Evolutionary conservation across 306 rosid genomes (phyloP), one percentile per base, ranked within the genome.

Genomic region (Lotus japonicus): DNA sequence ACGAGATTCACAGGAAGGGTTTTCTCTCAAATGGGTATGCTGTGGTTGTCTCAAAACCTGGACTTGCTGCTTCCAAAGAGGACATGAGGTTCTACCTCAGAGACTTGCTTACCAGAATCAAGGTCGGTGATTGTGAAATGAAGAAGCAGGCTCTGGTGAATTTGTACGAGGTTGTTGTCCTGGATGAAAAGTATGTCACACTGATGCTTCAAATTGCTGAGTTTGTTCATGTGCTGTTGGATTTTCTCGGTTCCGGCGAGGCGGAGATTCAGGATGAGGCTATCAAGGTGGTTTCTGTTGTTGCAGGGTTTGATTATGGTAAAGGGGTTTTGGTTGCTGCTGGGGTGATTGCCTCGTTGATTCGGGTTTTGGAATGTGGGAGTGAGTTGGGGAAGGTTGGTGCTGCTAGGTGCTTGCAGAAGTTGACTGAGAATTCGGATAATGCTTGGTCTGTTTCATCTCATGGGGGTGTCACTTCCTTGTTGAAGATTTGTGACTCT

Each of bases 391-490:
- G 84, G 18, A 88, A 81, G 73, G 81, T 77, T 35, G 77, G 73
- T 23, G 76, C 86, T 39, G 81, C 78, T 0, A 81, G 74, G 73
- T 85, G 94, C 77, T 84, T 92, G 87, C 23, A 26, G 50, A 87
- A 81, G 70, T 51, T 92, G 64, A 92, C 97, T 1, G 89, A 82
- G 81, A 89, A 92, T 85, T 85, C 95, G 0, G 91, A 88, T 23
- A 92, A 92, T 52, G 91, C 90, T 41, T 92, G 97, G 97, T 83
- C 91, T 16, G 90, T 92, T 64, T 92, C 96, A 0, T 91, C 94
- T 64, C 97, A 92, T 21, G 97, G 97, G 4, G 97, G 97, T 35
- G 90, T 92, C 49, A 87, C 91, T 3, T 81, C 86, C 14, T 68
- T 89, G 78, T 83, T 89, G 51, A 92, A 83, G 57, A 80, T 88